Conservation (phyloP, 2,329 filamentous ascomycete species). For the Cadophora malorum region DNA sequence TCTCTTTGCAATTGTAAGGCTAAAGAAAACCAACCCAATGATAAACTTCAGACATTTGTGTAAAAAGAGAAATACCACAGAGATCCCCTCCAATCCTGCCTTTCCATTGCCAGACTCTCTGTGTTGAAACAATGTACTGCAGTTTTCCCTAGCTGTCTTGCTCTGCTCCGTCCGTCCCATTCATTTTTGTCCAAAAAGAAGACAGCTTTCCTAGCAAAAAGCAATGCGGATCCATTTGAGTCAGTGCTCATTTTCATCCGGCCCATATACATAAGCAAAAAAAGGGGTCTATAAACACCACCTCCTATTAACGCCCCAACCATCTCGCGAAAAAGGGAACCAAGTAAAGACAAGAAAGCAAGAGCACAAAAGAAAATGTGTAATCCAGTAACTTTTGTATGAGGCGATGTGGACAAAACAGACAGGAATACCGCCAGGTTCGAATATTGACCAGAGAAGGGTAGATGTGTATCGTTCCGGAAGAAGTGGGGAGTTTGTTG, state of each 20-base stretch:
- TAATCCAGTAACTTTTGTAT: slow-evolving; percentile 25
- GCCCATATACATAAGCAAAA: slow-evolving; percentile 19
- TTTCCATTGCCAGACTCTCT: slow-evolving; percentile 5
- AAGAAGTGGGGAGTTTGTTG: slow-evolving; percentile 14
- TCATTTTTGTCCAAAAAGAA: slow-evolving; percentile 6
- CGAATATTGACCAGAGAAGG: slow-evolving; percentile 32
- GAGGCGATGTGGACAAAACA: slow-evolving; percentile 9
- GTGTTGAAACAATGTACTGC: slow-evolving; percentile 4
- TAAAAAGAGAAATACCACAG: background rate
- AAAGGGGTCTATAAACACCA: slow-evolving; percentile 26
- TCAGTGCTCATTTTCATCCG: background rate
- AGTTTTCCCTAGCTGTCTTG: background rate
- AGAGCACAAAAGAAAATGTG: slow-evolving; percentile 8
- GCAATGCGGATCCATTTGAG: background rate
- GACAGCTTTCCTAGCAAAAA: slow-evolving; percentile 3
- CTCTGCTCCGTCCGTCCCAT: background rate
- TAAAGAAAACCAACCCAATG: background rate
- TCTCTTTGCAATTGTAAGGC: background rate
- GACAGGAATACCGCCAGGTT: slow-evolving; percentile 21
- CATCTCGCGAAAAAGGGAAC: background rate
- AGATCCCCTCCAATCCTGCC: background rate
- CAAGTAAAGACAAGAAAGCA: slow-evolving; percentile 22
- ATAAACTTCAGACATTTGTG: slow-evolving; percentile 4
- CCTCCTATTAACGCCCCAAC: slow-evolving; percentile 13
- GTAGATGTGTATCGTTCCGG: slow-evolving; percentile 22